phyloP scores from a whole-genome alignment of 2,329 filamentous ascomycete species.

The Dendryphion nanum region DNA sequence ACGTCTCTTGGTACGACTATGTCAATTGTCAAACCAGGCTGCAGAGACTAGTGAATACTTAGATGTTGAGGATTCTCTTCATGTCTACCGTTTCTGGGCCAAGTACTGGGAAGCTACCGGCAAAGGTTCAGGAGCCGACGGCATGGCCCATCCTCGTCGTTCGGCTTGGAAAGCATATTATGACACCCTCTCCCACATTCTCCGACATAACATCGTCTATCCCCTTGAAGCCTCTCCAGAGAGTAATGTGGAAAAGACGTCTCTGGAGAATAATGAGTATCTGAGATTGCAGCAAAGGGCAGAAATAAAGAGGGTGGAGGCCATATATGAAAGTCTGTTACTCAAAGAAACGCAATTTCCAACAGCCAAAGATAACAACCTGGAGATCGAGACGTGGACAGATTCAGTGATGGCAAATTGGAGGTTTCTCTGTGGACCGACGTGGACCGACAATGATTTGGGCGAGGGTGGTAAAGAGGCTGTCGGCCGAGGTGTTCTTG shows the following conservation, averaged over 20 bases:
- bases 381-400: conserved; percentile 79
- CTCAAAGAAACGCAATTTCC: conserved; percentile 81
- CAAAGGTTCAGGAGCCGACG: conserved; percentile 16
- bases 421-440: conserved; percentile 73
- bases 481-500: conserved; percentile 74
- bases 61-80: conserved; percentile 39
- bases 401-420: conserved; percentile 81
- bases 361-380: conserved; percentile 73
- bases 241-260: conserved; percentile 16
- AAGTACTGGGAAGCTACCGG: conserved; percentile 58
- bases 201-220: conserved; percentile 66
- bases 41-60: conserved; percentile 37
- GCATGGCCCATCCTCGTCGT: conserved; percentile 46
- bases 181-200: conserved; percentile 69
- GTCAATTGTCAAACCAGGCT: conserved; percentile 65
- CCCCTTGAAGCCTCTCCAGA: conserved; percentile 38
- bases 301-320: conserved; percentile 78
- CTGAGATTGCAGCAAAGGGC: conserved; percentile 55
- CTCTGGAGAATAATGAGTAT: conserved; percentile 21
- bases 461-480: conserved; percentile 76
- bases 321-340: conserved; percentile 74
- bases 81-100: conserved; percentile 62
- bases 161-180: conserved; percentile 87
- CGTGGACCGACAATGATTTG: conserved; percentile 78
- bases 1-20: conserved; percentile 71